phyloP scores from a whole-genome alignment of 2,329 filamentous ascomycete genomes.

The Daldinia sp. region DNA sequence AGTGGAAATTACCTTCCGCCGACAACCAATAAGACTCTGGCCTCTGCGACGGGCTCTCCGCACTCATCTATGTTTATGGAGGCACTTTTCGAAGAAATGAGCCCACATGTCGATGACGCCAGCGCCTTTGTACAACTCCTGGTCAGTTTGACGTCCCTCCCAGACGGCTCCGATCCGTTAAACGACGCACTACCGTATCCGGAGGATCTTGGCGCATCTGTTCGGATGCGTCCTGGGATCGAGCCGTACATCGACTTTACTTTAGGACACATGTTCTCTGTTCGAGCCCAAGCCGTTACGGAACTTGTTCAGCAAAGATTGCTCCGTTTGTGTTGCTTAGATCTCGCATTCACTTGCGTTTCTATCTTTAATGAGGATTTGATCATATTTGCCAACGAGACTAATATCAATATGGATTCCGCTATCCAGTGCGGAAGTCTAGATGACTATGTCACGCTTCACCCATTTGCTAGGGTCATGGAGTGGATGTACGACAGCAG shows the following conservation, averaged over 20 bases:
- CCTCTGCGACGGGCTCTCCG: conserved; percentile 52
- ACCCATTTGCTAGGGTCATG: conserved; percentile 95
- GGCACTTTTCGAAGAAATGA: conserved; percentile 78
- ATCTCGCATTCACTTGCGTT: conserved; percentile 84
- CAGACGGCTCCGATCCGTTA: conserved; percentile 69
- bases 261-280: conserved; percentile 80
- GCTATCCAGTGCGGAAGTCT: conserved; percentile 81
- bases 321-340: conserved; percentile 82
- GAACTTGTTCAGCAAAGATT: conserved; percentile 78
- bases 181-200: conserved; percentile 87
- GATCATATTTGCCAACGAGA: conserved; percentile 84
- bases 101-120: conserved; percentile 84
- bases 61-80: conserved; percentile 61
- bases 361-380: conserved; percentile 94
- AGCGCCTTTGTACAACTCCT: conserved; percentile 86
- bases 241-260: conserved; percentile 94
- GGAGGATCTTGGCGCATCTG: conserved; percentile 81
- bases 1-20: conserved; percentile 65
- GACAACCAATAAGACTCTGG: conserved; percentile 44
- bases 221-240: conserved; percentile 83
- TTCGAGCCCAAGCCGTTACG: conserved; percentile 72
- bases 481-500: conserved; percentile 98
- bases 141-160: conserved; percentile 76
- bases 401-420: conserved; percentile 78
- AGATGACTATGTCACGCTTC: conserved; percentile 83